phyloP scores from a whole-genome alignment of 2,329 filamentous ascomycete species.

The Epichloe gansuensis region DNA sequence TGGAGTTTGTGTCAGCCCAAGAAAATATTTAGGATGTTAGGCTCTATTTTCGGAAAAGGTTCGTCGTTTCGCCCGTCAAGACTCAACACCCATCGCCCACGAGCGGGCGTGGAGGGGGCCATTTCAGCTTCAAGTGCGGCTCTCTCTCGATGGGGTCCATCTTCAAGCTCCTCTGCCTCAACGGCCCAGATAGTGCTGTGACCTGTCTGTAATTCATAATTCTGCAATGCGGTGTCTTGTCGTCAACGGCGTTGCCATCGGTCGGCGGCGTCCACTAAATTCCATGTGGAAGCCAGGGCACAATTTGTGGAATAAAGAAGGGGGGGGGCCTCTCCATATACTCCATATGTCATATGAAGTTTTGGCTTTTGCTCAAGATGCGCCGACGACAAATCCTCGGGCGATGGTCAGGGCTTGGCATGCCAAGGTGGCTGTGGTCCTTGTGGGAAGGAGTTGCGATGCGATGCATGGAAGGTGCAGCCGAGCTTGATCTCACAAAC shows the following conservation, averaged over 20 bases:
- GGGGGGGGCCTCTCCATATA: not conserved
- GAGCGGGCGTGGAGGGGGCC: not conserved
- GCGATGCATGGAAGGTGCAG: no score
- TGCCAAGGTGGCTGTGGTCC: no score
- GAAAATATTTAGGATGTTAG: not conserved
- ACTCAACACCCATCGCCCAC: not conserved
- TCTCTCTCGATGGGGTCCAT: not conserved
- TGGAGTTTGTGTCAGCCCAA: not conserved
- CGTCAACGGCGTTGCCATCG: not conserved
- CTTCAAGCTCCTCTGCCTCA: no score
- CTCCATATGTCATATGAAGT: not conserved
- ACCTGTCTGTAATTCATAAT: accelerated
- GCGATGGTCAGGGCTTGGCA: no score
- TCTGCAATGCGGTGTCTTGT: no score
- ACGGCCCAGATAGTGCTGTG: no score
- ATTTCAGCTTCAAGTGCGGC: not conserved
- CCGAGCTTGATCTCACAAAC: no score
- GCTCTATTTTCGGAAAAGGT: not conserved
- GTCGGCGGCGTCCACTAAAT: not conserved
- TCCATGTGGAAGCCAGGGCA: not conserved
- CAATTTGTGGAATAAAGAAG: not conserved
- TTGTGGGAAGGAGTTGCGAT: not conserved
- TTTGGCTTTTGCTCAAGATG: not conserved
- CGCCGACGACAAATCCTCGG: not conserved
- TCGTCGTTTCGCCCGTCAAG: not conserved